phyloP scores from a whole-genome alignment of 139 green algal genomes.

The Coelastrella sp. region DNA sequence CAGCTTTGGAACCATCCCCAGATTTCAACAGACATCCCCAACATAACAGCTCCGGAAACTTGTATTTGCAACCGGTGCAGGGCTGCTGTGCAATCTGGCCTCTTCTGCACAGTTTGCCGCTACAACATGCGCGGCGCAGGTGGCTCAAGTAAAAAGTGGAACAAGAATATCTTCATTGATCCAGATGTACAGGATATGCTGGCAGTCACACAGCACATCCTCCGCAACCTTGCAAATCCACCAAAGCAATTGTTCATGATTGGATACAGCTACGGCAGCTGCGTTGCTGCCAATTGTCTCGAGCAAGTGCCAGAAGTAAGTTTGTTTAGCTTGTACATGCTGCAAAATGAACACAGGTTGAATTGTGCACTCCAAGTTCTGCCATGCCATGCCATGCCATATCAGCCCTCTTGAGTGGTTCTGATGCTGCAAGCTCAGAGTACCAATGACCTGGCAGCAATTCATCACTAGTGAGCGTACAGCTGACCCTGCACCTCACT shows the following conservation, averaged over 20 bases:
- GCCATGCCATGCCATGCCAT: no score
- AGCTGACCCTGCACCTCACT: no score
- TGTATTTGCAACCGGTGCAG: neutral
- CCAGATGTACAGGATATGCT: constrained; percentile 31
- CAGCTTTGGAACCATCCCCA: no score
- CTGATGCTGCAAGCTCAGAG: no score
- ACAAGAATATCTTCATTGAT: neutral
- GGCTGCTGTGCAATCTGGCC: constrained; percentile 18
- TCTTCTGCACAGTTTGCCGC: constrained; percentile 29
- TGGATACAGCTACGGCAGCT: constrained; percentile 44
- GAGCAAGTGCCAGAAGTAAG: constrained; percentile 38
- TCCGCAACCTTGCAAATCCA: constrained; percentile 9
- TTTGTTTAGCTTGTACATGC: no score
- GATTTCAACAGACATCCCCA: no score
- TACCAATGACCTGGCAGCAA: no score
- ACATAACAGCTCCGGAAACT: no score
- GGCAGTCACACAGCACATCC: neutral
- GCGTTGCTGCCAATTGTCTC: constrained; percentile 24
- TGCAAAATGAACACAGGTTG: no score
- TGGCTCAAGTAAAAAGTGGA: neutral
- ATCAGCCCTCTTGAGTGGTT: no score
- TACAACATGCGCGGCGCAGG: constrained; percentile 45
- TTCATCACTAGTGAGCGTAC: no score
- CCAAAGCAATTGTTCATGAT: constrained; percentile 11
- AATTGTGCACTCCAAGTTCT: no score